Evolutionary conservation across 1,284 basidiomycete species (phyloP), one percentile per base, ranked within the genome.

Genomic region (Irpex sp.): DNA sequence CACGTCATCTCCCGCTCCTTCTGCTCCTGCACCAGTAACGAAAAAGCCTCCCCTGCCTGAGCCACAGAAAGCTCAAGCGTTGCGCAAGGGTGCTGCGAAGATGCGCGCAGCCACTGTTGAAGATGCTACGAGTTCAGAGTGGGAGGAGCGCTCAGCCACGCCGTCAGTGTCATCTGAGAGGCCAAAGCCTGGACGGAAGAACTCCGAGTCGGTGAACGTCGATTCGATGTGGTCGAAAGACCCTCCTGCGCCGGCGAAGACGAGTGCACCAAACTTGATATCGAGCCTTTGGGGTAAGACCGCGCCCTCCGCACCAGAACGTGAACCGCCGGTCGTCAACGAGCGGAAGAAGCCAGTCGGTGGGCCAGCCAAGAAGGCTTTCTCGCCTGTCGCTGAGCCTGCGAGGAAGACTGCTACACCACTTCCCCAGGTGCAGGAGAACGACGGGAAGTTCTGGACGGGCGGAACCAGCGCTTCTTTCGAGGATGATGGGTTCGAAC

Each of bases 61-160:
- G 15, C 39, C 35, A 47, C 53, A 57, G 56, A 62, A 62, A 62
- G 33, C 26, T 17, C 51, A 56, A 54, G 50, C 50, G 13, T 19
- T 9, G 50, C 51, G 19, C n/a, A 43, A 56, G 17, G 51, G 26
- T 21, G 26, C 50, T 8, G 17, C n/a, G 19, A 63, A 47, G 43
- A 43, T 7, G 19, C 55, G 55, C 9, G 37, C 35, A 3, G 54
- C 21, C 8, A 58, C 60, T 39, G 43, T 64, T 21, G 60, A 64
- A 47, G 63, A 64, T 19, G 47, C 59, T 13, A 55, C 47, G 6
- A 55, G 26, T 19, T 57, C 60, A 6, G 60, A 61, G 9, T 36
- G 36, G 19, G 53, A 61, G 39, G 35, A 57, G n/a, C 53, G 53
- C 21, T 61, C 63, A 4, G 60, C 50, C 1, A 61, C 62, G 33